These are phyloP conservation scores for Alternaria panax DNA, from an alignment of 2,329 filamentous ascomycete genomes.

Conservation along the genomic window DNA sequence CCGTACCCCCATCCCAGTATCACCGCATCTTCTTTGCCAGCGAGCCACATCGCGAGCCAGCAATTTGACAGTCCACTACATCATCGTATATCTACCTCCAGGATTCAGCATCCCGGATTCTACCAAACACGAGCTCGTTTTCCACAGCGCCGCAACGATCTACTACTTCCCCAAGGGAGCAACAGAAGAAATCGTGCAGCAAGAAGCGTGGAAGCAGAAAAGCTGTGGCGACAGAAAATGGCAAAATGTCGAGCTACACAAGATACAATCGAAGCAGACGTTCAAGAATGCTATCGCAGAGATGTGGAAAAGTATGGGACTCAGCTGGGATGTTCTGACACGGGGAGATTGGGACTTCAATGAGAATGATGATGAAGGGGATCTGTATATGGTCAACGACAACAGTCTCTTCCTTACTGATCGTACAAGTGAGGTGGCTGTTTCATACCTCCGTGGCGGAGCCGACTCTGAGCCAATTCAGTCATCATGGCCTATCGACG, in stretches of 20 bases:
- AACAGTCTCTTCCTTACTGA: not conserved
- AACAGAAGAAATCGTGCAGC: not conserved
- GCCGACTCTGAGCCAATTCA: not conserved
- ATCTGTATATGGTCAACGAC: constrained; percentile 21
- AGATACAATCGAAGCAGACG: constrained; percentile 15
- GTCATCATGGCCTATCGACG: not conserved
- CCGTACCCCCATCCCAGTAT: not conserved
- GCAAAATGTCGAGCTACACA: constrained; percentile 9
- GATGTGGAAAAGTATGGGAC: constrained; percentile 3
- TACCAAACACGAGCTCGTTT: constrained; percentile 10
- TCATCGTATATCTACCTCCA: constrained; percentile 15
- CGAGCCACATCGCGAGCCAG: not conserved
- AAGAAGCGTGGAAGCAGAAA: not conserved
- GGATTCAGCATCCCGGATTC: constrained; percentile 12
- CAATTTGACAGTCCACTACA: not conserved
- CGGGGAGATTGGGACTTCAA: constrained; percentile 9
- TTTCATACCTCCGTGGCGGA: not conserved
- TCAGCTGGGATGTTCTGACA: not conserved
- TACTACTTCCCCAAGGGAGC: constrained; percentile 3
- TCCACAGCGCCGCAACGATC: constrained; percentile 1
- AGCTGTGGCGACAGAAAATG: not conserved
- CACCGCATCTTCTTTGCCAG: not conserved
- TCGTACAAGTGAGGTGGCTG: not conserved
- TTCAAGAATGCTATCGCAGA: constrained; percentile 19
- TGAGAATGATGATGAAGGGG: constrained; percentile 8